Evolutionary conservation across 345 rosid genomes (phyloP), one percentile per base, ranked within the genome.

Genomic region (Eucalyptus coolabah): DNA sequence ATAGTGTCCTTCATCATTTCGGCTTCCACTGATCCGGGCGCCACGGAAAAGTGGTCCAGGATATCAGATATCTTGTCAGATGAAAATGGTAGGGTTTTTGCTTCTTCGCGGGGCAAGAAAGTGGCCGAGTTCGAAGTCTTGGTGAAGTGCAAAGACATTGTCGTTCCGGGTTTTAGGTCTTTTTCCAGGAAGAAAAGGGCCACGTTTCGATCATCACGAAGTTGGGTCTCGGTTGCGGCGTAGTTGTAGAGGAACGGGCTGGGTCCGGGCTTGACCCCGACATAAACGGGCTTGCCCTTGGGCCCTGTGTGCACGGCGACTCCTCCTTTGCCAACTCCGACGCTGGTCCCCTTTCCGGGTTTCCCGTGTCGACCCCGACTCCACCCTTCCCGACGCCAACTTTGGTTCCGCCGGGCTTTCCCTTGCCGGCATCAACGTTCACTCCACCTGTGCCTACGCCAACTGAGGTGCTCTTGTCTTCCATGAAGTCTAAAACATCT

Each of bases 131-230:
- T 92, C 17, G 94, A 87, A 87, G 86, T 93, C 91, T 89, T 85
- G 10, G 94, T 87, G 95, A 98, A 97, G 51, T 93, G 90, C 87
- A 98, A 86, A 91, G 91, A 92, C 98, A 97, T 93, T 13, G 88
- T 63, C 49, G 92, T 94, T 37, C 96, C 94, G 5, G 93, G 91
- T 77, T 93, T 92, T 91, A 98, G 45, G 88, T 96, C 96, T 89
- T 97, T 96, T 87, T 97, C 99, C 92, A 95, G 91, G 96, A 98
- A 98, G 92, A 98, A 97, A 30, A 95, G 90, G 40, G 98, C 96
- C 28, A 90, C 94, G 49, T 91, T 94, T 16, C 95, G 96, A 88
- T 94, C 89, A 11, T 94, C 95, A 26, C 91, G 97, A 40, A 96
- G 91, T 91, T 98, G 99, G 80, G 92, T 93, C 88, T 94, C 94